Evolutionary conservation across 2,329 filamentous ascomycete genomes (phyloP).

Genomic region (Fusarium avenaceum): DNA sequence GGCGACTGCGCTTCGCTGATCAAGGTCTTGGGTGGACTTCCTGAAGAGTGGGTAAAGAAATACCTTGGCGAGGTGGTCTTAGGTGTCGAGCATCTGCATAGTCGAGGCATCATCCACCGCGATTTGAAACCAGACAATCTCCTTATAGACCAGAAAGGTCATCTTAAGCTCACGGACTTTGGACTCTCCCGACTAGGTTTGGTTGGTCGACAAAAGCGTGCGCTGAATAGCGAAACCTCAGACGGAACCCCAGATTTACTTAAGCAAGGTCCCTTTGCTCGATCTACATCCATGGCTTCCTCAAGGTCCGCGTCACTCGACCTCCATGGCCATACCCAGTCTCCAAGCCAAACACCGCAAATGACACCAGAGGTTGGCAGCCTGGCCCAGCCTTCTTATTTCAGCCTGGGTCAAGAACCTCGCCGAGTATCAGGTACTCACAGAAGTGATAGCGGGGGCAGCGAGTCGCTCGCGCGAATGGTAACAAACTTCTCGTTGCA

Average conservation of each 20-base stretch:
- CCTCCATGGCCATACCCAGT: conserved; percentile 78
- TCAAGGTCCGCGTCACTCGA: conserved; percentile 96
- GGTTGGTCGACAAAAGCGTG: conserved; percentile 94
- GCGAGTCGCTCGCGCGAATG: conserved; percentile 86
- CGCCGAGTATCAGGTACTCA: conserved; percentile 79
- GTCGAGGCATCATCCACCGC: conserved; percentile 93
- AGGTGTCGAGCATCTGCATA: conserved; percentile 96
- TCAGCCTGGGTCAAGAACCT: conserved; percentile 79
- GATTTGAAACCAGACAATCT: conserved; percentile 98
- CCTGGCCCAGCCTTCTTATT: conserved; percentile 91
- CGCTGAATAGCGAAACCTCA: conserved; percentile 79
- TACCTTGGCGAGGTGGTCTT: conserved; percentile 96
- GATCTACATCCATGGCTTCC: conserved; percentile 86
- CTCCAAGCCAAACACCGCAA: conserved; percentile 85
- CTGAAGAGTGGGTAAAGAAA: conserved; percentile 98
- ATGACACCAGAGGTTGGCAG: conserved; percentile 80
- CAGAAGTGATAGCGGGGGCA: conserved; percentile 92
- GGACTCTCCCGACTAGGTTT: conserved; percentile 97
- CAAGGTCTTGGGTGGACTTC: conserved; percentile 90
- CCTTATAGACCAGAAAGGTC: conserved; percentile 95
- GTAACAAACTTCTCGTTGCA: conserved; percentile 83
- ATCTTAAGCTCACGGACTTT: conserved; percentile 97
- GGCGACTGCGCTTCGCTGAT: conserved; percentile 97
- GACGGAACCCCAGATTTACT: conserved; percentile 93
- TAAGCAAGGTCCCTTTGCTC: conserved; percentile 90